These are phyloP conservation scores for Fusarium burgessii DNA, from an alignment of 2,329 filamentous ascomycete genomes.

Conservation along the genomic window DNA sequence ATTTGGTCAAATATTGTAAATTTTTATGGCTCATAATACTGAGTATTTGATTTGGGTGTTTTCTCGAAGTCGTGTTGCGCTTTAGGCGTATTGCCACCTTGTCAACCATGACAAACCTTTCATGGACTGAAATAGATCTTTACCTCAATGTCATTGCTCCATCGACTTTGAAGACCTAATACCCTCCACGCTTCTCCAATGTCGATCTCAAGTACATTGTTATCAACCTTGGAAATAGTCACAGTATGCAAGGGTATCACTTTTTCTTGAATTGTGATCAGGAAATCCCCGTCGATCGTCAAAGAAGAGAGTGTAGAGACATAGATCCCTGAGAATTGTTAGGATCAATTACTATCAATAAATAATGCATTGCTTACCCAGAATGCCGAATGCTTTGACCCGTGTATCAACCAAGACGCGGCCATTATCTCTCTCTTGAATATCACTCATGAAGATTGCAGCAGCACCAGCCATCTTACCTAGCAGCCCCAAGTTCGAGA, in stretches of 20 bases:
- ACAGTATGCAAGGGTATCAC: constrained; percentile 77
- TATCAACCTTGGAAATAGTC: constrained; percentile 62
- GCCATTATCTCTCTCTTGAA: constrained; percentile 66
- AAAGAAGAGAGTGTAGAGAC: constrained; percentile 75
- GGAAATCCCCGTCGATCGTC: constrained; percentile 73
- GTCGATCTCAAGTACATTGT: constrained; percentile 80
- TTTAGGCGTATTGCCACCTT: neutral
- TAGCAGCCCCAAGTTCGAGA: constrained; percentile 81
- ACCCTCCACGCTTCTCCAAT: constrained; percentile 81
- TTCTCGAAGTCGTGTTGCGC: neutral
- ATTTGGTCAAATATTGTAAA: neutral
- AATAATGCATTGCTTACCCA: constrained; percentile 64
- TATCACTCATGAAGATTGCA: constrained; percentile 74
- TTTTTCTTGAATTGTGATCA: constrained; percentile 79
- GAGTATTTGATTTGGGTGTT: neutral
- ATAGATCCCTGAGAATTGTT: constrained; percentile 69
- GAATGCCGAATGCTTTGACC: constrained; percentile 82
- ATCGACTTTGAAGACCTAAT: constrained; percentile 75
- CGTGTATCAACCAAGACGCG: constrained; percentile 74
- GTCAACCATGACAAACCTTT: neutral
- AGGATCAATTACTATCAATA: neutral
- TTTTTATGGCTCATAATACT: neutral
- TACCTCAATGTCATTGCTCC: constrained; percentile 83
- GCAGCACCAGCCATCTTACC: constrained; percentile 92
- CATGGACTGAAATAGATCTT: constrained; percentile 67